A percentile compares a stretch with the other conserved stretches of the same genome.
phyloP scores from a whole-genome alignment of 305 asterid genomes.

The Fraxinus paxiana region DNA sequence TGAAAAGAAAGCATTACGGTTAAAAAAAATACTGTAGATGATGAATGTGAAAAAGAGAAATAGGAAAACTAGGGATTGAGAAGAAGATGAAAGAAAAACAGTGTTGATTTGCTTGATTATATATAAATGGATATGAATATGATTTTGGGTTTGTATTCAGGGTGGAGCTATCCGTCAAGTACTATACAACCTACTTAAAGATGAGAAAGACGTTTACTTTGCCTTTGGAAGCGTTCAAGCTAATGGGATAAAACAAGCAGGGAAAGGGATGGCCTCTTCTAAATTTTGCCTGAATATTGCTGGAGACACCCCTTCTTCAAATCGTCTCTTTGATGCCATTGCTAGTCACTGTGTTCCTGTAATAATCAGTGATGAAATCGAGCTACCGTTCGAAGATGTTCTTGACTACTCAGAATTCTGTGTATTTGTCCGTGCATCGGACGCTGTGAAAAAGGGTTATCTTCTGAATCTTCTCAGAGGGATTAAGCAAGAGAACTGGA shows the following conservation, averaged over 20 bases:
- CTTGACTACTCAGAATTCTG: slow-evolving; percentile 74
- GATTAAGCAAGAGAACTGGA: slow-evolving; percentile 54
- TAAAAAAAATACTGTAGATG: neutral
- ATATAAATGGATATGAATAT: neutral
- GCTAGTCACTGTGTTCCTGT: slow-evolving; percentile 85
- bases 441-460: slow-evolving; percentile 62
- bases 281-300: slow-evolving; percentile 83
- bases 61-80: neutral
- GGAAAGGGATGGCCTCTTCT: slow-evolving; percentile 72
- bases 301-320: slow-evolving; percentile 93
- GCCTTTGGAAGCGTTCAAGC: slow-evolving; percentile 55
- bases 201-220: slow-evolving; percentile 63
- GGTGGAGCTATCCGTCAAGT: slow-evolving; percentile 79
- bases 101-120: neutral
- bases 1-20: neutral
- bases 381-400: slow-evolving; percentile 73
- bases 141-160: slow-evolving; percentile 32
- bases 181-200: slow-evolving; percentile 62
- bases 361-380: slow-evolving; percentile 83
- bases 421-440: slow-evolving; percentile 53
- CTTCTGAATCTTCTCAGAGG: slow-evolving; percentile 68
- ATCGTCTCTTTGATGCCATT: slow-evolving; percentile 87
- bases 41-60: neutral
- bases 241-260: slow-evolving; percentile 50
- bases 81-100: neutral